Percentiles rank a stretch among this genome's conserved stretches.
phyloP scores from a whole-genome alignment of 2,329 filamentous ascomycete species.

The Penicillium sumatraense region DNA sequence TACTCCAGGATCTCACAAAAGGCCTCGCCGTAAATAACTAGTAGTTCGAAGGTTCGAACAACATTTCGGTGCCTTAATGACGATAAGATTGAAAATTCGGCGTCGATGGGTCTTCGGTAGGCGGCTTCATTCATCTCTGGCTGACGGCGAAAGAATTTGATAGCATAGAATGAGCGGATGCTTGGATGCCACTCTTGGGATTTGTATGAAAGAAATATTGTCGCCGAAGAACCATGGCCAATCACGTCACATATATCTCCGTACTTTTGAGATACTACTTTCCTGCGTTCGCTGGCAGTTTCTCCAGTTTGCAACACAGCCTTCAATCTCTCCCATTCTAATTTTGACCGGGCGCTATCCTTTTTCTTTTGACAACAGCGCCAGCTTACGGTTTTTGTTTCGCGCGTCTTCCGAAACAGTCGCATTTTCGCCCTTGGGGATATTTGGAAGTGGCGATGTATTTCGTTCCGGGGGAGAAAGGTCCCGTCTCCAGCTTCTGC shows the following conservation, averaged over 20 bases:
- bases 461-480: conserved; percentile 4
- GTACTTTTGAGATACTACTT: conserved; percentile 6
- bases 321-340: background rate
- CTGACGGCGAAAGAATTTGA: conserved; percentile 74
- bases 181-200: conserved; percentile 5
- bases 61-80: conserved; percentile 88
- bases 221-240: conserved; percentile 86
- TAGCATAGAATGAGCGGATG: conserved; percentile 64
- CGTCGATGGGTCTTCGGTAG: conserved; percentile 86
- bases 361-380: background rate
- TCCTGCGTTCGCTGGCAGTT: conserved; percentile 1
- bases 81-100: conserved; percentile 91
- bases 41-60: conserved; percentile 84
- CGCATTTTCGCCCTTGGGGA: background rate
- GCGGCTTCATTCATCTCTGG: conserved; percentile 67
- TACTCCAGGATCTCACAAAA: conserved; percentile 96
- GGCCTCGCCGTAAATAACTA: conserved; percentile 74
- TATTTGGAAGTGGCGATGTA: conserved; percentile 10
- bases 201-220: conserved; percentile 88
- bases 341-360: background rate
- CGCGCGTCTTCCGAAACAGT: background rate
- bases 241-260: conserved; percentile 47
- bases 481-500: background rate
- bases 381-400: conserved; percentile 2
- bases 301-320: background rate